phyloP scores from a whole-genome alignment of 345 rosid genomes.

The Trapa bicornis region DNA sequence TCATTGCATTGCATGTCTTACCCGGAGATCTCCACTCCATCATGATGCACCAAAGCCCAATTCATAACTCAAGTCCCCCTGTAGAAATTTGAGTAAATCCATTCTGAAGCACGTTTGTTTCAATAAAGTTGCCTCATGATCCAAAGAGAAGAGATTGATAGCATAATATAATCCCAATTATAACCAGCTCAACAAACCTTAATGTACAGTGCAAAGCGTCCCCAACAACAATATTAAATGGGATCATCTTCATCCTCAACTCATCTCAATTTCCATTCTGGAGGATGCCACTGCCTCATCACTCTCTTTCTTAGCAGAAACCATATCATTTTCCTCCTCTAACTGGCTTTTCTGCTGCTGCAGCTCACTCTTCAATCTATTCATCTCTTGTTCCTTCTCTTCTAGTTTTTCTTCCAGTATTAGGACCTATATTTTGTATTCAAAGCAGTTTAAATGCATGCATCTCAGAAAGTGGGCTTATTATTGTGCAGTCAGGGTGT shows the following conservation, averaged over 20 bases:
- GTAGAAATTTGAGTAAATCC: background rate
- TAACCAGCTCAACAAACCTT: background rate
- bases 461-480: background rate
- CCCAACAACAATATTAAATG: background rate
- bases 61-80: background rate
- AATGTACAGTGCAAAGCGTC: constrained; percentile 1
- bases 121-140: background rate
- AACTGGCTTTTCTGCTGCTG: constrained; percentile 17
- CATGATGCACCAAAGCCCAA: background rate
- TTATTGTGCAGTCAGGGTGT: background rate
- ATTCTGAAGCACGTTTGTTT: background rate
- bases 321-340: constrained; percentile 22
- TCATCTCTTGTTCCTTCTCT: constrained; percentile 47
- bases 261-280: constrained; percentile 1
- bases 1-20: no score
- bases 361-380: constrained; percentile 32
- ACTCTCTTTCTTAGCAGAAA: constrained; percentile 15
- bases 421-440: constrained; percentile 35
- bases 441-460: background rate
- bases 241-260: background rate
- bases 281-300: constrained; percentile 12
- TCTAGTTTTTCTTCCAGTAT: constrained; percentile 59
- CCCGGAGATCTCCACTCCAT: no score
- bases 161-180: background rate
- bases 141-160: background rate